Evolutionary conservation across 2,329 filamentous ascomycete species (phyloP).

Genomic region (Didymella pinodella): DNA sequence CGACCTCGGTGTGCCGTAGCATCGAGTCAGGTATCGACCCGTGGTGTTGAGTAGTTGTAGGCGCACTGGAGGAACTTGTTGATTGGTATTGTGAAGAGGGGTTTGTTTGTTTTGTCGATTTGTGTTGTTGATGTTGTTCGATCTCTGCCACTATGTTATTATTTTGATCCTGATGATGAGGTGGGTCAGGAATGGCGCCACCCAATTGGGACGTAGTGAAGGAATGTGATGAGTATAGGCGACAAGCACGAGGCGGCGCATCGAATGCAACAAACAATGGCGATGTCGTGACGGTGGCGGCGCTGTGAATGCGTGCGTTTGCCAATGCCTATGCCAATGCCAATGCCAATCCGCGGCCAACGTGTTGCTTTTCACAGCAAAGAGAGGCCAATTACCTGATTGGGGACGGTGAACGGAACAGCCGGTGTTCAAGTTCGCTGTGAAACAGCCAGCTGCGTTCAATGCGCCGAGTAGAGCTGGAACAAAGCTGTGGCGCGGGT

Average conservation of each 20-base stretch:
- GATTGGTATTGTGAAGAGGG: constrained; percentile 9
- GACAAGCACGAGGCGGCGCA: constrained; percentile 42
- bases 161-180: constrained; percentile 37
- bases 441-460: constrained; percentile 36
- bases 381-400: constrained; percentile 31
- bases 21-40: constrained; percentile 36
- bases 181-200: constrained; percentile 37
- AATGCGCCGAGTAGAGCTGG: constrained; percentile 28
- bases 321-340: constrained; percentile 1
- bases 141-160: constrained; percentile 36
- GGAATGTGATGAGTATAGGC: constrained; percentile 39
- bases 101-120: constrained; percentile 9
- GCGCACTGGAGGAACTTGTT: not conserved
- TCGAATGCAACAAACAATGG: constrained; percentile 30
- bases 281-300: constrained; percentile 13
- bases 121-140: constrained; percentile 26
- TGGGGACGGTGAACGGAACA: constrained; percentile 30
- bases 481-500: constrained; percentile 23
- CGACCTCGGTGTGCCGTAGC: constrained; percentile 33
- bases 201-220: constrained; percentile 27
- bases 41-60: constrained; percentile 11
- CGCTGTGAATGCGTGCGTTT: constrained; percentile 14
- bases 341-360: not conserved
- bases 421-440: constrained; percentile 27
- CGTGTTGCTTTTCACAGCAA: constrained; percentile 11